These are phyloP conservation scores for Penicillium expansum DNA, from an alignment of 2,329 filamentous ascomycete species.

Conservation along the genomic window DNA sequence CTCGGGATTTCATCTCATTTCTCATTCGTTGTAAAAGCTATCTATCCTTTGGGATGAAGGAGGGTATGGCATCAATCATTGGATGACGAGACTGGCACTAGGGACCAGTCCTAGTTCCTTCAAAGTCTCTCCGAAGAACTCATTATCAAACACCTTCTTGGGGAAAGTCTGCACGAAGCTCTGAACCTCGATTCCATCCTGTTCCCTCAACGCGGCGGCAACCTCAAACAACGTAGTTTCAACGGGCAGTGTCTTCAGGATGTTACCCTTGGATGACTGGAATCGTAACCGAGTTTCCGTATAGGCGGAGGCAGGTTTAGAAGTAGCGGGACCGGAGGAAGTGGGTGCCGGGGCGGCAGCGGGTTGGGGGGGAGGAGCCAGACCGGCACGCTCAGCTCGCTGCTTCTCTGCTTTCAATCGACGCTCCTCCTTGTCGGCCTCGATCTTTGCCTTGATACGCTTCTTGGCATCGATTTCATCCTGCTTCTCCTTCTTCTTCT, in stretches of 20 bases:
- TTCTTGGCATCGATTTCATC: conserved; percentile 83
- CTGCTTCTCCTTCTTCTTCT: conserved; percentile 82
- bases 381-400: conserved; percentile 83
- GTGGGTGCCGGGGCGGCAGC: conserved; percentile 45
- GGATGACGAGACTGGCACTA: conserved; percentile 81
- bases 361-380: conserved; percentile 51
- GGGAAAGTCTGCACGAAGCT: conserved; percentile 88
- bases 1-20: conserved; percentile 7
- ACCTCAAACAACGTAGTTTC: conserved; percentile 94
- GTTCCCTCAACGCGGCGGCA: conserved; percentile 68
- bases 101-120: conserved; percentile 90
- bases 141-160: conserved; percentile 68
- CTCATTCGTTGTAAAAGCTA: conserved; percentile 10
- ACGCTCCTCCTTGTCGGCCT: conserved; percentile 88
- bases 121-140: conserved; percentile 85
- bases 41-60: background rate
- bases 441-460: conserved; percentile 88
- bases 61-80: conserved; percentile 32
- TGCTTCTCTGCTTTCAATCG: conserved; percentile 79
- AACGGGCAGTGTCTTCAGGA: conserved; percentile 83
- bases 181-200: conserved; percentile 66
- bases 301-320: conserved; percentile 68
- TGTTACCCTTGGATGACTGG: conserved; percentile 70
- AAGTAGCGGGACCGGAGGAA: conserved; percentile 48
- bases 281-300: conserved; percentile 78